These are phyloP conservation scores for Solanum medicagineum DNA, from an alignment of 257 asterid genomes.

Conservation along the genomic window DNA sequence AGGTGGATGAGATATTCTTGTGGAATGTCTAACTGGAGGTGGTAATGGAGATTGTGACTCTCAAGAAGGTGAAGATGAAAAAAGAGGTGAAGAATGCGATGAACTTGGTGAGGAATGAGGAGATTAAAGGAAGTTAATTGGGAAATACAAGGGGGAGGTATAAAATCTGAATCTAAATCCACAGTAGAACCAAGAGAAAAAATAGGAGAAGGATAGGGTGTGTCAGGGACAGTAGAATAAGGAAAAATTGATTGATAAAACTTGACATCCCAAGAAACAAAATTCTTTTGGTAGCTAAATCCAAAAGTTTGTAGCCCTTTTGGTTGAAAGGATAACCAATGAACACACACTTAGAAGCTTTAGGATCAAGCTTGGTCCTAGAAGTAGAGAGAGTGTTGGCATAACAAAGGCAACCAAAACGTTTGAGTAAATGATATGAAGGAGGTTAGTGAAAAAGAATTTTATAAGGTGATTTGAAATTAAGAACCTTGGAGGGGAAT, in stretches of 20 bases:
- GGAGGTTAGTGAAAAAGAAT: too few species aligned
- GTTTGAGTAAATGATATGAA: too few species aligned
- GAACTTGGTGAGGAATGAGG: too few species aligned
- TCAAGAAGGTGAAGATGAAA: too few species aligned
- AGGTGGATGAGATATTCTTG: neutral
- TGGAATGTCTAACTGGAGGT: neutral
- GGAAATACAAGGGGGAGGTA: neutral
- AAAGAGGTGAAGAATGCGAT: too few species aligned
- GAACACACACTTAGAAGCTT: neutral
- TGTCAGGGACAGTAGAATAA: too few species aligned
- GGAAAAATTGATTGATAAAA: neutral
- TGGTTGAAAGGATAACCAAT: neutral
- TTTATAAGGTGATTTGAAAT: too few species aligned
- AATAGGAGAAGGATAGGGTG: neutral
- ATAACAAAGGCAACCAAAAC: neutral
- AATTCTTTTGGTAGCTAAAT: neutral
- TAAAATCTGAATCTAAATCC: too few species aligned
- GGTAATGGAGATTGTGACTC: too few species aligned
- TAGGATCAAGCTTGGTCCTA: neutral
- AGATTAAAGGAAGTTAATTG: fast-evolving
- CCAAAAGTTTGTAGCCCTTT: neutral
- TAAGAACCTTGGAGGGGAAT: too few species aligned
- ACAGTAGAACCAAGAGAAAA: too few species aligned
- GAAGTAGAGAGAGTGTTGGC: neutral
- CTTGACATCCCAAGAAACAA: neutral